Base-by-base conservation (phyloP, 352 stramenopile species). In the Pythium phragmitis region DNA sequence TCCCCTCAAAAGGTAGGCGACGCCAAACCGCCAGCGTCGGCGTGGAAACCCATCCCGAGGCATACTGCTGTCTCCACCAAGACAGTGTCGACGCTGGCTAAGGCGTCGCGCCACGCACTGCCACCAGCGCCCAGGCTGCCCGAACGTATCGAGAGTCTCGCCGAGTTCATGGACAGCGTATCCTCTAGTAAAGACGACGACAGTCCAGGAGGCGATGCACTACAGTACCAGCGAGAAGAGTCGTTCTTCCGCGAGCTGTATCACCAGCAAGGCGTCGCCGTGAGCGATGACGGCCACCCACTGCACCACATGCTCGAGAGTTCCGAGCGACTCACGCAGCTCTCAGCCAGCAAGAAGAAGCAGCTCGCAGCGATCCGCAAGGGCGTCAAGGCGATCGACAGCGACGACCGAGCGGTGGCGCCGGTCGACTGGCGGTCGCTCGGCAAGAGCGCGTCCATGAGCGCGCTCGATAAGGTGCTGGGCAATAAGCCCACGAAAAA, bases 281-380 rank as follows among this genome's bases (percentile, higher is more conserved):
- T 80, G 0, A 49, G 65, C 39, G 47, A 43, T 4, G 75, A 80
- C 26, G 68, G 70, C 6, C 82, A 94, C 49, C 78, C 82, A 12
- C 63, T 94, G n/a, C 70, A 77, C 1, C 81, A 94, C 70, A 90
- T 92, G 68, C 61, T 94, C 28, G 85, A 88, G 36, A 87, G 79
- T 34, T 75, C 80, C 1, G 65, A 76, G 48, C 69, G 70, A 16
- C 61, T 92, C 0, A 67, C 70, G 2, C 65, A 75, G 50, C 74
- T 69, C 41, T 80, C 63, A 19, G 54, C 30, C 19, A 26, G 21
- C 26, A 65, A 77, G 37, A 76, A 79, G 48, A 72, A 82, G n/a
- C 77, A 88, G 30, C 60, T 84, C 4, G 53, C 58, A 14, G 73
- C 77, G 7, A 68, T 90, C 23, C 70, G 72, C 23, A 59, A 60